Evolutionary conservation across 257 asterid species (phyloP).

Genomic region (Solanum sejunctum): DNA sequence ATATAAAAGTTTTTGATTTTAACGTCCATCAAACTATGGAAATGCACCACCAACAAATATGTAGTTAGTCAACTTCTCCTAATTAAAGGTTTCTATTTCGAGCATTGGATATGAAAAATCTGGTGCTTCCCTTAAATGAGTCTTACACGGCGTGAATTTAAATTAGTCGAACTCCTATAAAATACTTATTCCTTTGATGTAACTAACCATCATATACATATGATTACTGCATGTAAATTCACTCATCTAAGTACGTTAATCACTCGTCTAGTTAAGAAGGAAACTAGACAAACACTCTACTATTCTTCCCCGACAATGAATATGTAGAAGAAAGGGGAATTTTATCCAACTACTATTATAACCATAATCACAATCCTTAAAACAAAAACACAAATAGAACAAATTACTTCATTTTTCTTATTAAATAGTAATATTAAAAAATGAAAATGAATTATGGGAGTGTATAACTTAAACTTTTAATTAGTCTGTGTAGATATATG

Average conservation of each 20-base stretch:
- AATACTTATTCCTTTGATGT: background rate
- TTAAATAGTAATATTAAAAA: no score
- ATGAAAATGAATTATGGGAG: no score
- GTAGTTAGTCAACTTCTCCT: background rate
- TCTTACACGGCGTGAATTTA: rapidly evolving
- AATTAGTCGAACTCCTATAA: background rate
- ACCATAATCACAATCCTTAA: background rate
- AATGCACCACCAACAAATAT: no score
- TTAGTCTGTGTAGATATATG: no score
- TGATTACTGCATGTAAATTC: background rate
- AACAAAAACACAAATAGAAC: background rate
- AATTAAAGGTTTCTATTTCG: background rate
- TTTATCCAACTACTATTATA: background rate
- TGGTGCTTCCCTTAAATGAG: no score
- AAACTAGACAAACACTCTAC: background rate
- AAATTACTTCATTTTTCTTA: background rate
- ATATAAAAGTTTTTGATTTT: background rate
- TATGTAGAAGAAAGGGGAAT: background rate
- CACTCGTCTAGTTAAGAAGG: background rate
- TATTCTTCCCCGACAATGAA: background rate
- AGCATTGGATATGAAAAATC: background rate
- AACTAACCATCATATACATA: background rate
- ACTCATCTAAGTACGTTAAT: background rate
- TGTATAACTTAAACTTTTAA: no score
- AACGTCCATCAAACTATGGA: background rate